Base-by-base conservation (phyloP, 768 basidiomycete genomes). In the Sporobolomyces roseus region DNA sequence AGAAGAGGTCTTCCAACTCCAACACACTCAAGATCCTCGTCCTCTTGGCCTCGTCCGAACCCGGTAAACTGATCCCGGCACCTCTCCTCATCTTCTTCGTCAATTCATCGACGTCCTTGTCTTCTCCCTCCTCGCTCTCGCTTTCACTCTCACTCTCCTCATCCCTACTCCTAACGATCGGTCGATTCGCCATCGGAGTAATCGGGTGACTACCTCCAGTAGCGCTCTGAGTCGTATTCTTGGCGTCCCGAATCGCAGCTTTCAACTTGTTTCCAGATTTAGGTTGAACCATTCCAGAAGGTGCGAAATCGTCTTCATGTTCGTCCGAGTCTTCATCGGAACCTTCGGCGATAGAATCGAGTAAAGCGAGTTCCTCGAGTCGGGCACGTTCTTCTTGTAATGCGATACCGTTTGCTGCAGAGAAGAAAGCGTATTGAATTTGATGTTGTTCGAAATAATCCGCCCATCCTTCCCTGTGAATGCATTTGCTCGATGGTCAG, bases 341-440 rank as follows among this genome's bases (percentile, higher is more conserved):
- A 14, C 77, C 76, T 38, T 75, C 63, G 35, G 73, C 72, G 16
- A 65, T 68, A 32, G 73, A 73, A 30, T 74, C 78, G 29, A 74
- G 62, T 45, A 74, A 75, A 27, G 73, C 73, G 59, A 73, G 60
- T 75, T 74, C 69, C 62, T 77, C 73, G 48, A 77, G 71, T 74
- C 84, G 78, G 53, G 60, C 61, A 49, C 87, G 82, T 62, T 85
- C 86, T 77, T 90, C 84, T 66, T 97, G 94, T 43, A 92, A 75
- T 29, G 91, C 91, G 6, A 86, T 82, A 32, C 91, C 91, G 79
- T 90, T 89, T 16, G 89, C 84, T 10, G 96, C 93, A 10, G 96
- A 93, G 80, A 93, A 94, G 77, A 99, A 94, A 0, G 90, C 92
- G 75, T 90, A 96, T 65, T 82, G 83, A 49, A 93, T 81, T 12